These are phyloP conservation scores for Phialocephala sp. DNA, from an alignment of 2,329 filamentous ascomycete genomes.

Conservation along the genomic window DNA sequence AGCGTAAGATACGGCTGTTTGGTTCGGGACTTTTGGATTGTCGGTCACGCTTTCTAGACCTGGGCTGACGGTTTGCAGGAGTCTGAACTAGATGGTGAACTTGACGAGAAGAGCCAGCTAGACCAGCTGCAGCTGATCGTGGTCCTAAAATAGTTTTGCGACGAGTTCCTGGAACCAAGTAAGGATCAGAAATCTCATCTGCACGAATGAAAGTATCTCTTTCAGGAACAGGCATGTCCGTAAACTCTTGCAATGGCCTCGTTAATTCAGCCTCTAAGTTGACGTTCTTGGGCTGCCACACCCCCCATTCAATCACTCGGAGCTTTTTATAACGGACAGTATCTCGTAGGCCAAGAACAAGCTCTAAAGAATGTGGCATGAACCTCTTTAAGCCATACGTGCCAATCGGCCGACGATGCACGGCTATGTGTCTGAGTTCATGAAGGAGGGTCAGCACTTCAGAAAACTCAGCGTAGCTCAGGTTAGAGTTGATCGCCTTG, in stretches of 20 bases:
- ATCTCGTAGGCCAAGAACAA: background rate
- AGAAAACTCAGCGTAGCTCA: background rate
- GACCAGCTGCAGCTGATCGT: no score
- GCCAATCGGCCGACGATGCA: background rate
- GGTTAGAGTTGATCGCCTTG: background rate
- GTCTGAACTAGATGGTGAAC: no score
- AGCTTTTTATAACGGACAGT: background rate
- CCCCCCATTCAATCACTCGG: background rate
- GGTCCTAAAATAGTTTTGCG: no score
- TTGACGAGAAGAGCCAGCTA: no score
- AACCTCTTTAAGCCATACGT: background rate
- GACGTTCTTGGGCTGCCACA: background rate
- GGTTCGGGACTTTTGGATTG: no score
- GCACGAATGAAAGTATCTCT: no score
- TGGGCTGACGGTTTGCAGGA: no score
- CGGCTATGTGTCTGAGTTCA: background rate
- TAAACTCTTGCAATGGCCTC: no score
- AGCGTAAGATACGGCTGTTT: no score
- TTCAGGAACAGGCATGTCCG: no score
- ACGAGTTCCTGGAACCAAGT: no score
- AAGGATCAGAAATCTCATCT: no score
- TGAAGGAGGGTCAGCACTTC: background rate
- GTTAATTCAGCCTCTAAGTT: background rate
- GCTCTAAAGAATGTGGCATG: background rate
- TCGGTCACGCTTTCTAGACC: background rate